Conservation (phyloP, 2,329 filamentous ascomycete species). For the Colletotrichum sp. region DNA sequence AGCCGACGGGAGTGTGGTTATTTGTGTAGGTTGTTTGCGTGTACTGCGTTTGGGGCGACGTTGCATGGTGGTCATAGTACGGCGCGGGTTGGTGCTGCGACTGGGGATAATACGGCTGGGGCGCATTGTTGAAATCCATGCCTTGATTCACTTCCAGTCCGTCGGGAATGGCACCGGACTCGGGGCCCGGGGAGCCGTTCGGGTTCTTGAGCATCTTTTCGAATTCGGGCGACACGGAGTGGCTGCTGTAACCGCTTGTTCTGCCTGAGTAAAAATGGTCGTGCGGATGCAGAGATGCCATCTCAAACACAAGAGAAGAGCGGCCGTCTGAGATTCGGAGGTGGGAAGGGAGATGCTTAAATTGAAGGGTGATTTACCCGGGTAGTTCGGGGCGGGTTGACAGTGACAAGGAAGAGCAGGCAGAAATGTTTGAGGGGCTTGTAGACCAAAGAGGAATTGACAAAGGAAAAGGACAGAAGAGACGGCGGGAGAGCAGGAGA, state of each 20-base stretch:
- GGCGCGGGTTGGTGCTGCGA: neutral
- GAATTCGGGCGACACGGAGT: slow-evolving; percentile 3
- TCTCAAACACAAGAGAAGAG: neutral
- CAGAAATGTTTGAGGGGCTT: neutral
- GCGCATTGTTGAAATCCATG: neutral
- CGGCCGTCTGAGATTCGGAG: neutral
- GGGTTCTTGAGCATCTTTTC: slow-evolving; percentile 17
- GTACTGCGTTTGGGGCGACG: neutral
- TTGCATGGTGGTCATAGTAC: neutral
- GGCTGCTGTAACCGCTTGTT: neutral
- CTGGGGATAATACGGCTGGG: neutral
- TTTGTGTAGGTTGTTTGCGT: neutral
- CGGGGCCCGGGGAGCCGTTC: neutral
- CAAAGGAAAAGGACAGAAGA: neutral
- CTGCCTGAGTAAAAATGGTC: neutral
- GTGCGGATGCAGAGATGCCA: slow-evolving; percentile 5
- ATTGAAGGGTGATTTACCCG: neutral
- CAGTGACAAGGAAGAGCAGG: neutral
- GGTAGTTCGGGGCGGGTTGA: neutral
- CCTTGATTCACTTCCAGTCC: slow-evolving; percentile 5
- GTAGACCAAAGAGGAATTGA: neutral
- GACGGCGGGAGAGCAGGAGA: neutral
- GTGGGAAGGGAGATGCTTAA: neutral
- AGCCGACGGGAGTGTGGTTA: neutral
- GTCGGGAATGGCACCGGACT: slow-evolving; percentile 8